A percentile compares a stretch with the other conserved stretches of the same genome.
Conservation (phyloP, 352 stramenopile species). For the Phytophthora fragariae region DNA sequence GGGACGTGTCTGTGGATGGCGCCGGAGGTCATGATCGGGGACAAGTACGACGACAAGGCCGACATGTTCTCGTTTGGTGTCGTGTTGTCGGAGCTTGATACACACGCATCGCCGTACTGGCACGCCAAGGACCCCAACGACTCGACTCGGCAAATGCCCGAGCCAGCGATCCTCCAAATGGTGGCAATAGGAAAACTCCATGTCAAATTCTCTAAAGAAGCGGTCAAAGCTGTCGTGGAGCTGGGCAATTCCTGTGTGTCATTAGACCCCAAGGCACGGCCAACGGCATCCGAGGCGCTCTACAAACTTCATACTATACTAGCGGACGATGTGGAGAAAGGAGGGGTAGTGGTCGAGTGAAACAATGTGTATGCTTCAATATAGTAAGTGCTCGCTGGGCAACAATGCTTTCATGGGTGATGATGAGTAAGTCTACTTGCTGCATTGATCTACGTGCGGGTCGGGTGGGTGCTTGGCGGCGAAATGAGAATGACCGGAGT, state of each 20-base stretch:
- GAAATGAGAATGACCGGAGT: too few species aligned
- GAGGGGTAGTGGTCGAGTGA: slow-evolving; percentile 8
- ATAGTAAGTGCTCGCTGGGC: neutral
- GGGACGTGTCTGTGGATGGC: slow-evolving; percentile 54
- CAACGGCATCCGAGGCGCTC: slow-evolving; percentile 46
- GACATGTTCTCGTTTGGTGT: slow-evolving; percentile 60
- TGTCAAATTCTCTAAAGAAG: slow-evolving; percentile 44
- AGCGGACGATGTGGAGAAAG: slow-evolving; percentile 20
- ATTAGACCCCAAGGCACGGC: slow-evolving; percentile 39
- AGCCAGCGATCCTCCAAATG: slow-evolving; percentile 56
- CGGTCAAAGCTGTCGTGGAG: slow-evolving; percentile 28
- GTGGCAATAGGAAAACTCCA: slow-evolving; percentile 53
- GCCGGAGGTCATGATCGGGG: slow-evolving; percentile 50
- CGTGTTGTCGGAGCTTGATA: slow-evolving; percentile 46
- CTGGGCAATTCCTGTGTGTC: slow-evolving; percentile 48
- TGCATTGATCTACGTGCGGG: too few species aligned
- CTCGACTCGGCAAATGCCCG: slow-evolving; percentile 34
- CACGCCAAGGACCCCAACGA: slow-evolving; percentile 37
- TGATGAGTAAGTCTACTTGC: too few species aligned
- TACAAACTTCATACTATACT: slow-evolving; percentile 49
- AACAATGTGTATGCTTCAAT: neutral
- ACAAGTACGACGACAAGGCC: slow-evolving; percentile 48
- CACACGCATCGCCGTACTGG: slow-evolving; percentile 37
- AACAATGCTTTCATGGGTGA: neutral
- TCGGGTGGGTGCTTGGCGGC: too few species aligned